Conservation (phyloP, 2,329 filamentous ascomycete genomes). For the Aaosphaeria pasadenensis region DNA sequence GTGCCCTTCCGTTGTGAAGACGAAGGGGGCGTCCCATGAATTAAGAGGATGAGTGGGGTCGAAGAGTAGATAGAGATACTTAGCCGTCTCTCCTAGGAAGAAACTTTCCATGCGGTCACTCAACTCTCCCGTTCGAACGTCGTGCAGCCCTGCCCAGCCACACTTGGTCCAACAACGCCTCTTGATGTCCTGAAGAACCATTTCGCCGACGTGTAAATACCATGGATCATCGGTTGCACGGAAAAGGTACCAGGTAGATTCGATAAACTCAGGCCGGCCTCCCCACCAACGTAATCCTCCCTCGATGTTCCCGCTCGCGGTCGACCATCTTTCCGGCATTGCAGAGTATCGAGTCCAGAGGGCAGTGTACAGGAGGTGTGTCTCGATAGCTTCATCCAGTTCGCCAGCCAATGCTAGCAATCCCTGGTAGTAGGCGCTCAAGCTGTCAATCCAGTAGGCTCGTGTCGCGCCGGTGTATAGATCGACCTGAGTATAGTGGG, state of each 20-base stretch:
- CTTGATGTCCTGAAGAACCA: conserved; percentile 86
- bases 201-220: conserved; percentile 95
- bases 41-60: conserved; percentile 85
- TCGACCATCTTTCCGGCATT: conserved; percentile 90
- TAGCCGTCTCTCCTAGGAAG: conserved; percentile 93
- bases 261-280: conserved; percentile 91
- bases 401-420: conserved; percentile 83
- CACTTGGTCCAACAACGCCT: conserved; percentile 85
- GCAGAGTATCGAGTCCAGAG: conserved; percentile 95
- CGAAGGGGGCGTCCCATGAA: conserved; percentile 77
- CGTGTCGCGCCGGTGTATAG: conserved; percentile 82
- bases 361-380: conserved; percentile 86
- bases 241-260: conserved; percentile 96
- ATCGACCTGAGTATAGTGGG: conserved; percentile 91
- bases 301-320: conserved; percentile 79
- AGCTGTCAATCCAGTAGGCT: conserved; percentile 92
- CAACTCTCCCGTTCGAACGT: conserved; percentile 67
- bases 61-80: conserved; percentile 92
- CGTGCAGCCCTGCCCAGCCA: conserved; percentile 81
- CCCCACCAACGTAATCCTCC: conserved; percentile 91
- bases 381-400: conserved; percentile 84
- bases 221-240: conserved; percentile 90
- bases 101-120: conserved; percentile 98
- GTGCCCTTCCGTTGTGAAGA: conserved; percentile 96
- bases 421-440: conserved; percentile 93